Base-by-base conservation (phyloP, 1,284 basidiomycete species). In the Cerrena zonata region DNA sequence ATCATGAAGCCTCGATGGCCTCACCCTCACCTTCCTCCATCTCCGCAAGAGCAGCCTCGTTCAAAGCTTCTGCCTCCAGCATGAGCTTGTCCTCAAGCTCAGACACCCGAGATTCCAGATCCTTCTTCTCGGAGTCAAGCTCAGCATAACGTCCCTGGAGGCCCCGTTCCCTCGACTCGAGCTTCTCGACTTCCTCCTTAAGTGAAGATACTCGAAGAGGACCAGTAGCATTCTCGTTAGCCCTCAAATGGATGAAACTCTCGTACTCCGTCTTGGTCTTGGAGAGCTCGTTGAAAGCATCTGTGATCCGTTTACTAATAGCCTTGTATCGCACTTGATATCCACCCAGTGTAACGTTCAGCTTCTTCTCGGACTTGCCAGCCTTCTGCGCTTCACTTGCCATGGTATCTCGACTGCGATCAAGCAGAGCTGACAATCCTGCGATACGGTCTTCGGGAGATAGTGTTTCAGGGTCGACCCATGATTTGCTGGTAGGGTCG, bases 281-380 rank as follows among this genome's bases (percentile, higher is more conserved):
- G 49, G 85, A 78, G 37, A 93, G 72, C 57, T 88, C 85, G 37
- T 80, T 79, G 62, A 89, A 90, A 0, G 84, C 79, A 38, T 82
- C 79, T 1, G 69, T 70, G 36, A 95, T 71, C 5, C 85, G 80
- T 61, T 82, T 82, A 13, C 77, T 72, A 5, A 95, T 75, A 40
- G 82, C 80, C 58, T 78, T 78, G 39, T 86, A 85, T 13, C 95
- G 82, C 36, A 80, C 79, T 62, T 91, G 82, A 69, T 99, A 99
- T 2, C 96, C 96, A 38, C 94, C 94, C 5, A 99, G 78, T 21
- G 84, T 79, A 56, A 95, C 84, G 12, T 75, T 79, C 18, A 99
- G 80, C 68, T 93, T 94, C 80, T 95, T 97, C 74, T 99, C 96
- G 3, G 79, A 68, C 72, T 98, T 99, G 38, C 80, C 70, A 0